These are phyloP conservation scores for Cruciata laevipes DNA, from an alignment of 257 asterid species.

Conservation along the genomic window DNA sequence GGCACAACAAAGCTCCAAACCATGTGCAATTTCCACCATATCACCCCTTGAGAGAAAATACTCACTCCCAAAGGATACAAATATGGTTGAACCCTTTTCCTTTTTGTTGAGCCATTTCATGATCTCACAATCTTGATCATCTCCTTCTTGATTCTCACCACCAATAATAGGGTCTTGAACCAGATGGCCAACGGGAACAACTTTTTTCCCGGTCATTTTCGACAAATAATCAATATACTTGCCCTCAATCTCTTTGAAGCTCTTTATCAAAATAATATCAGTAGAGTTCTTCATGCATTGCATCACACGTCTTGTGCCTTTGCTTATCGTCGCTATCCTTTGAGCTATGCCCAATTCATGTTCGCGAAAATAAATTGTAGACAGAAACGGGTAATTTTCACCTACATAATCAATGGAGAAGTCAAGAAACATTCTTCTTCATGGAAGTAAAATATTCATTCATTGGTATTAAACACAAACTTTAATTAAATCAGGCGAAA, in stretches of 20 bases:
- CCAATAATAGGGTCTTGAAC: slow-evolving; percentile 12
- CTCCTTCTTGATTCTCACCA: not conserved
- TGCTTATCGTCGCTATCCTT: not conserved
- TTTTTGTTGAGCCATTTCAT: slow-evolving; percentile 15
- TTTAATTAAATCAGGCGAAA: too few species aligned
- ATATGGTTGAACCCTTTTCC: slow-evolving; percentile 9
- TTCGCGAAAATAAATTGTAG: not conserved
- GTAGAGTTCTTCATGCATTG: slow-evolving; percentile 4
- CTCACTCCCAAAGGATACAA: slow-evolving; percentile 21
- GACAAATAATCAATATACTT: slow-evolving; percentile 13
- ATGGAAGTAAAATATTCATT: too few species aligned
- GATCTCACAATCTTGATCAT: not conserved
- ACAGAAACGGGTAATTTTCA: not conserved
- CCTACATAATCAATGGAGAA: not conserved
- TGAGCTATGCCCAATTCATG: not conserved
- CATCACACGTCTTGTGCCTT: not conserved
- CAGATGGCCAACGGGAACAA: slow-evolving; percentile 17
- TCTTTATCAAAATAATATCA: slow-evolving; percentile 6
- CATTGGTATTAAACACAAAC: too few species aligned
- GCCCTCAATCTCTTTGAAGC: slow-evolving; percentile 9
- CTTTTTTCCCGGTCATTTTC: slow-evolving; percentile 9
- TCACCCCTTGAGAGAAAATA: slow-evolving; percentile 13
- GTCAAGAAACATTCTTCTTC: too few species aligned
- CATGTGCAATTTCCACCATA: slow-evolving; percentile 17
- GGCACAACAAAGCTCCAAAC: slow-evolving; percentile 15